Percentiles rank a stretch among this genome's conserved stretches.
These are phyloP conservation scores for Capronia epimyces DNA, from an alignment of 2,329 filamentous ascomycete genomes.

Conservation along the genomic window DNA sequence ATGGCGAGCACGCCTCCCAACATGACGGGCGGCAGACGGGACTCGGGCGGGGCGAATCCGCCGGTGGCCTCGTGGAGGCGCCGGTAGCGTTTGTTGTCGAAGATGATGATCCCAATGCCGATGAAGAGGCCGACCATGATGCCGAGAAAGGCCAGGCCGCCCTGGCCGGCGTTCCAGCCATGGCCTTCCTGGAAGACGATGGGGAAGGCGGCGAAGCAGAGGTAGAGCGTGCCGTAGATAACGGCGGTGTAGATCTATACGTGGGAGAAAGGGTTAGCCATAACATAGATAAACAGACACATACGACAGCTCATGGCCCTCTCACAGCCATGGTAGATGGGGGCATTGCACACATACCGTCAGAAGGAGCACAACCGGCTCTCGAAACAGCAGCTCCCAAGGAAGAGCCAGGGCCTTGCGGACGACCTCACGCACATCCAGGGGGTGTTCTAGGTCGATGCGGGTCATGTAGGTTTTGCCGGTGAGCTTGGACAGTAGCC, in stretches of 20 bases:
- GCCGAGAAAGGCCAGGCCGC: constrained; percentile 62
- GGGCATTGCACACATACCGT: too few relatives aligned
- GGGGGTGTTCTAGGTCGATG: constrained; percentile 45
- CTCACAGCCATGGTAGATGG: too few relatives aligned
- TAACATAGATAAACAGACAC: too few relatives aligned
- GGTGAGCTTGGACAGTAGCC: constrained; percentile 47
- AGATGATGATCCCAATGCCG: constrained; percentile 39
- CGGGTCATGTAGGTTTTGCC: constrained; percentile 54
- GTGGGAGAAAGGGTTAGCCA: not conserved
- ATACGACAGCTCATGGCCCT: too few relatives aligned
- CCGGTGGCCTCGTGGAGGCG: constrained; percentile 8
- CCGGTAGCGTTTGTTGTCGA: constrained; percentile 35
- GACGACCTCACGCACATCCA: constrained; percentile 50
- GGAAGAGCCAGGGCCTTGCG: constrained; percentile 55
- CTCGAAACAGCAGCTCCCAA: constrained; percentile 62
- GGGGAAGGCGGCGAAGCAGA: constrained; percentile 57
- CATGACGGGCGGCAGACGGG: constrained; percentile 48
- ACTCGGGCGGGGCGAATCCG: constrained; percentile 39
- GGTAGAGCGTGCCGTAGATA: constrained; percentile 62
- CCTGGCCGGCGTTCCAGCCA: constrained; percentile 55
- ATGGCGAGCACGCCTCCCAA: constrained; percentile 50
- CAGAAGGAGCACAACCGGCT: constrained; percentile 59
- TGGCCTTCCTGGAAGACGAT: constrained; percentile 60
- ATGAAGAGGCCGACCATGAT: constrained; percentile 47
- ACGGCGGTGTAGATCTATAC: constrained; percentile 50